Evolutionary conservation across 306 rosid species (phyloP), one percentile per base, ranked within the genome.

Genomic region (Cyamopsis tetragonoloba): DNA sequence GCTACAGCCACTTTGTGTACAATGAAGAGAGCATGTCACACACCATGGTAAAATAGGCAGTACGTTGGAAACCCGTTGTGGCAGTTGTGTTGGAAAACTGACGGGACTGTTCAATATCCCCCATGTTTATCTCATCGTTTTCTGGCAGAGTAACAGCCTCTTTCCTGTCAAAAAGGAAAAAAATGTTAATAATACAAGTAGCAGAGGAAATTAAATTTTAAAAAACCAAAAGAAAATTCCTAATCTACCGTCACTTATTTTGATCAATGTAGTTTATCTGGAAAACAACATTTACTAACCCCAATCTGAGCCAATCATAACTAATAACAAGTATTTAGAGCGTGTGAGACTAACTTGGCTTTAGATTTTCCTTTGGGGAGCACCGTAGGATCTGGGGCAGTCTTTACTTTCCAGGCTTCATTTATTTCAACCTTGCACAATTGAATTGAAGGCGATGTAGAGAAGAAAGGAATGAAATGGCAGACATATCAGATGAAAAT

Each of bases 391-490:
- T 85, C 95, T 4, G 82, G 69, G 7, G 6, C 86, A 56, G 73
- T 37, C 75, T 90, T 88, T 72, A 68, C 83, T 58, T 85, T 90
- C 96, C 95, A 83, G 0, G 97, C 96, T 78, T 84, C 85, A 62
- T 88, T 88, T 46, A 91, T 72, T 80, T 88, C 96, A 77, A 85
- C 78, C 98, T 92, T 60, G 43, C 13, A 50, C 54, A 57, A 22
- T 47, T 5, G 28, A 70, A 43, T 30, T 24, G 0, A 48, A 42
- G 26, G 0, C 4, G 35, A 3, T 15, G 43, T 39, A 51, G 17
- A 7, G 1, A 19, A 34, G 6, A 7, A 55, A n/a, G 17, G 4
- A 27, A 11, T 1, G 0, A 6, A 64, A 27, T 1, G 27, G 20
- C 9, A 26, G 48, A 62, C 4, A 14, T 20, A 49, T 6, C 20